phyloP scores from a whole-genome alignment of 1,284 basidiomycete species.

The Peniophora sp. region DNA sequence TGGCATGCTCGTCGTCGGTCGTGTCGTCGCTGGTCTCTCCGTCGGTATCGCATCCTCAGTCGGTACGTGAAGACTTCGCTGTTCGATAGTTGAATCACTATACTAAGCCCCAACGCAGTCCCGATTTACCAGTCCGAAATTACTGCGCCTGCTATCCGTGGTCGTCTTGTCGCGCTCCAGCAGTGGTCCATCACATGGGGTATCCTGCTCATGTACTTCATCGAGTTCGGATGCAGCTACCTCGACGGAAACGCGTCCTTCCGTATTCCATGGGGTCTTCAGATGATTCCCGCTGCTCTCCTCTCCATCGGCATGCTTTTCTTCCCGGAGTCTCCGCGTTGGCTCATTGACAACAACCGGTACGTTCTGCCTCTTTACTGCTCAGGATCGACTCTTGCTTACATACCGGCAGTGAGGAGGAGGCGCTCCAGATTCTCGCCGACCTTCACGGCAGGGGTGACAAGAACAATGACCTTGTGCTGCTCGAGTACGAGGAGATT shows the following conservation, averaged over 20 bases:
- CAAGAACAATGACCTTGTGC: conserved; percentile 54
- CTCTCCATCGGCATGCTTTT: conserved; percentile 10
- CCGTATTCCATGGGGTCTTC: conserved; percentile 4
- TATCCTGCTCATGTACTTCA: conserved; percentile 2
- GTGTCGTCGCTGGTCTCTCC: conserved; percentile 33
- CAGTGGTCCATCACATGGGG: conserved; percentile 2
- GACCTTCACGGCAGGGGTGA: conserved; percentile 76
- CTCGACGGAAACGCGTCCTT: conserved; percentile 2
- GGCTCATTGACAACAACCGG: conserved; percentile 56
- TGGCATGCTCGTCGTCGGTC: conserved; percentile 35
- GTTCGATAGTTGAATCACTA: background rate
- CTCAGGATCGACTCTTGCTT: background rate
- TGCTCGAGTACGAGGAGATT: conserved; percentile 77
- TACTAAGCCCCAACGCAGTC: background rate
- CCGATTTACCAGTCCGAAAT: conserved; percentile 1
- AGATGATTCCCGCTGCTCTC: conserved; percentile 1
- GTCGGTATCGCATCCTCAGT: conserved; percentile 31
- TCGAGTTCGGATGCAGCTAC: conserved; percentile 3
- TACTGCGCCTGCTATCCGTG: conserved; percentile 1
- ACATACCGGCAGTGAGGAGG: conserved; percentile 38
- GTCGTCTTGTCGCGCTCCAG: conserved; percentile 3
- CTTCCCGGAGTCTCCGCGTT: conserved; percentile 65
- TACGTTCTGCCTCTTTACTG: conserved; percentile 15
- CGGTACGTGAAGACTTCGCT: conserved; percentile 15
- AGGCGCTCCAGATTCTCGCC: conserved; percentile 71